Conservation (phyloP, 148 eudicot species). For the Talinum fruticosum region DNA sequence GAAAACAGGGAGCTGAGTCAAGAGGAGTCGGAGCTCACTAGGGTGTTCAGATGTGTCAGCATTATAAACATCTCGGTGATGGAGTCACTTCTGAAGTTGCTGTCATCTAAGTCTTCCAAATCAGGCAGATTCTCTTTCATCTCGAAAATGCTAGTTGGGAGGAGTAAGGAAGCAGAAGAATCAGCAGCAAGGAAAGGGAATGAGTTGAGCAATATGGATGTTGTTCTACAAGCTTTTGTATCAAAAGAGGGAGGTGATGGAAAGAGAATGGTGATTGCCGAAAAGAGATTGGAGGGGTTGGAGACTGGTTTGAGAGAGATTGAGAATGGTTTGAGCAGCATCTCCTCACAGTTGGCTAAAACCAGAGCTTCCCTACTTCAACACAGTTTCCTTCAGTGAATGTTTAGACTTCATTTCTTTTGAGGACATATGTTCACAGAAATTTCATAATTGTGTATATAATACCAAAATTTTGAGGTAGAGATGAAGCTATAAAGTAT, state of each 20-base stretch:
- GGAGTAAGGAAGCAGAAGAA: not conserved
- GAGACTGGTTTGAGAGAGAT: slow-evolving; percentile 13
- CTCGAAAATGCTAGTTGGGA: slow-evolving; percentile 17
- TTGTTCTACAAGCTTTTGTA: not conserved
- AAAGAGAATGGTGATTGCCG: slow-evolving; percentile 10
- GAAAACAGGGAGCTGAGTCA: not conserved
- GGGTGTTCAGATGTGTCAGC: slow-evolving; percentile 7
- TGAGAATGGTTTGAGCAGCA: slow-evolving; percentile 10
- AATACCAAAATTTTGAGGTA: not conserved
- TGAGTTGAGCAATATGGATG: slow-evolving; percentile 23
- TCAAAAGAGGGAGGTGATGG: not conserved
- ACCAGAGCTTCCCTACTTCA: slow-evolving; percentile 21
- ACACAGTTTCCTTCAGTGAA: not conserved
- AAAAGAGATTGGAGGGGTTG: slow-evolving; percentile 24
- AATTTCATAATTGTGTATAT: not conserved
- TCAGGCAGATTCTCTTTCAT: slow-evolving; percentile 14
- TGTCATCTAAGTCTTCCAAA: slow-evolving; percentile 8
- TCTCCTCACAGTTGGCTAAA: slow-evolving; percentile 7
- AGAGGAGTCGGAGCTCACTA: not conserved
- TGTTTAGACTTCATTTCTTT: not conserved
- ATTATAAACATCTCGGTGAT: slow-evolving; percentile 17
- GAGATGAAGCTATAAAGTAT: not conserved
- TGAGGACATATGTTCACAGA: not conserved
- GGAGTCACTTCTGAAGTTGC: slow-evolving; percentile 10
- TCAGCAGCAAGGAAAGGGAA: slow-evolving; percentile 6